Percentiles rank a stretch among this genome's conserved stretches.
Conservation (phyloP, 331 rosid species). For the Rhamnella rubrinervis region DNA sequence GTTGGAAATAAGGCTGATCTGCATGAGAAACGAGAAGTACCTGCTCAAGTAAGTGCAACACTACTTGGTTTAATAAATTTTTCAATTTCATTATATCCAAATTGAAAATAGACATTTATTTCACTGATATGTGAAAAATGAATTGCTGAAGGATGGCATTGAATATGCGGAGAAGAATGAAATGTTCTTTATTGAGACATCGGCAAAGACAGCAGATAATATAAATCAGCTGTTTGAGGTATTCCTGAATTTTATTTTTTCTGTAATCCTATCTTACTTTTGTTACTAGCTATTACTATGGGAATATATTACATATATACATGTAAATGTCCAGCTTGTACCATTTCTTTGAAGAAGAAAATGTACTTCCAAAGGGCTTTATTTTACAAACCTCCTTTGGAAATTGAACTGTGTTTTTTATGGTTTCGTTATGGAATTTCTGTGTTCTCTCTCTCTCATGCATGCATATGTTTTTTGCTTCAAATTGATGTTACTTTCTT, state of each 20-base stretch:
- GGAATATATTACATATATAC: background rate
- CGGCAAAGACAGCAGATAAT: constrained; percentile 98
- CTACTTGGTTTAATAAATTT: no score
- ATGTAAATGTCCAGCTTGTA: background rate
- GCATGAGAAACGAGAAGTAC: constrained; percentile 84
- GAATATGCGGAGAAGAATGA: constrained; percentile 94
- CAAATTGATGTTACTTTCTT: no score
- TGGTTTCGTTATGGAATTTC: no score
- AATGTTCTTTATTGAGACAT: constrained; percentile 97
- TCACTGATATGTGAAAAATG: constrained; percentile 15
- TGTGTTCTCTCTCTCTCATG: no score
- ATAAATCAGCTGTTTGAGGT: constrained; percentile 97
- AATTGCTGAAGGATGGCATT: constrained; percentile 63
- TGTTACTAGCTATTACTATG: background rate
- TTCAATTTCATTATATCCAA: background rate
- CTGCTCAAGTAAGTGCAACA: constrained; percentile 58
- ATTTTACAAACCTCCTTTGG: no score
- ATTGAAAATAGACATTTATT: constrained; percentile 8
- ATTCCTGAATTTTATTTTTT: constrained; percentile 21
- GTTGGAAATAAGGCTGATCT: constrained; percentile 99
- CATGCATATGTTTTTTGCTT: no score
- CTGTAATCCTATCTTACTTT: background rate
- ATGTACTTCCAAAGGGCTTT: no score
- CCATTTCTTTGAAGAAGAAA: background rate
- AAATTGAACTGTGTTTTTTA: no score